Percentiles rank a stretch among this genome's conserved stretches.
These are phyloP conservation scores for Smittium mucronatum DNA, from an alignment of 371 early-diverging fungal species.

Conservation along the genomic window DNA sequence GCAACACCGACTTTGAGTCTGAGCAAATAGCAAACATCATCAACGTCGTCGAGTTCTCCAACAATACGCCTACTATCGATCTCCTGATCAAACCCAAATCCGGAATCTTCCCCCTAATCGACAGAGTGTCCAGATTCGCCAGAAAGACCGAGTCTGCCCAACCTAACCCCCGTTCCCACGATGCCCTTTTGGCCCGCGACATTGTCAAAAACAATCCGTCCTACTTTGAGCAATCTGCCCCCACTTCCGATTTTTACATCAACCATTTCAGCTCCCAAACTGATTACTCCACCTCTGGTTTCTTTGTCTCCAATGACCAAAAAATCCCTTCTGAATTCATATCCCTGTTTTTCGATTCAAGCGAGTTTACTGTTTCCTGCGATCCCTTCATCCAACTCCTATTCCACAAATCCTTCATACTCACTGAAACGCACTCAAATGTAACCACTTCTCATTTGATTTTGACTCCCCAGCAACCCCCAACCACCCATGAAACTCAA, in stretches of 20 bases:
- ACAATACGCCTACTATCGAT: conserved; percentile 50
- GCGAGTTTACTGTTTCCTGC: conserved; percentile 17
- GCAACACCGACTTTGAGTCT: conserved; percentile 36
- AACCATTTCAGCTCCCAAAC: conserved; percentile 61
- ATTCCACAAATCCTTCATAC: conserved; percentile 64
- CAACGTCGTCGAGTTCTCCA: conserved; percentile 38
- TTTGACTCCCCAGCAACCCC: conserved; percentile 54
- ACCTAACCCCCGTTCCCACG: background rate
- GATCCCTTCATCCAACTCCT: conserved; percentile 70
- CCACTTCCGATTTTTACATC: conserved; percentile 17
- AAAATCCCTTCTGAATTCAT: conserved; percentile 69
- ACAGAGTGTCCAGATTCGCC: conserved; percentile 33
- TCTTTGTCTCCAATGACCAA: conserved; percentile 59
- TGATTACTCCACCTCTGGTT: conserved; percentile 50
- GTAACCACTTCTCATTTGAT: conserved; percentile 58
- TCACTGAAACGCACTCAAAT: conserved; percentile 57
- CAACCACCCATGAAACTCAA: conserved; percentile 40
- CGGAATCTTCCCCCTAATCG: conserved; percentile 55
- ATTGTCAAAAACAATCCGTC: background rate
- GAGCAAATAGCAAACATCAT: conserved; percentile 39
- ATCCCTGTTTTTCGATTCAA: conserved; percentile 38
- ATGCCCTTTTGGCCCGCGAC: background rate
- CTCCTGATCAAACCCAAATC: conserved; percentile 38
- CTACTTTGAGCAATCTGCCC: background rate
- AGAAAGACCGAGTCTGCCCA: conserved; percentile 29